Base-by-base conservation (phyloP, 495 filamentous ascomycete species). In the Penicillium ucsense region DNA sequence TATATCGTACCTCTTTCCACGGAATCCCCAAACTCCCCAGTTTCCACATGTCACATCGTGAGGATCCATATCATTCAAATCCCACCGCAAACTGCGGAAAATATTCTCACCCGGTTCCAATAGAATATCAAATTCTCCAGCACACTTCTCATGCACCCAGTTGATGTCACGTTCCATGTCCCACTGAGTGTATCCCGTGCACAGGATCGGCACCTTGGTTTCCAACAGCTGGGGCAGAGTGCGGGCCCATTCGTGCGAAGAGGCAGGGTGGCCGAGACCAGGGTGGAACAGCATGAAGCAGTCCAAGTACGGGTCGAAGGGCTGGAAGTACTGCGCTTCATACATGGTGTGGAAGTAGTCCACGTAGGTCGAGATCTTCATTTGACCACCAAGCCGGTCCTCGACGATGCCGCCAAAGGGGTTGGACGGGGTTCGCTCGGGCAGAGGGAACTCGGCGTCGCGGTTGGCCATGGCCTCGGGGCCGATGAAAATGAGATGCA, bases 261-360 rank as follows among this genome's bases (percentile, higher is more conserved):
- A 88, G 12, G 89, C 87, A 5, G 94, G 89, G 63, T 99, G 94
- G 20, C 92, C 92, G 20, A 99, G 72, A 5, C 92, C 92, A 3
- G 92, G 92, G 63, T 99, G 92, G 73, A 96, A 99, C 43, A 94
- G 76, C 58, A 99, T 79, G 56, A 99, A 89, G 61, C 83, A 87
- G 70, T 99, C 92, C 55, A 99, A 91, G 64, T 99, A 99, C 2
- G 92, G 92, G 63, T 99, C 92, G 66, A 87, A 96, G 0, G 94
- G 94, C 28, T 85, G 77, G 71, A 97, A 99, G 47, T 86, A 74
- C 31, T 84, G 79, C 1, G 91, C 82, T 56, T 91, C 81, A 68
- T 97, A 90, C 57, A 99, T 77, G 2, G 89, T 96, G 63, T 99
- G 90, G 72, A 90, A 99, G 67, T 99, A 96, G 49, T 99, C 94